Base-by-base conservation (phyloP, 2,329 filamentous ascomycete species). In the Trichoderma harzianum region DNA sequence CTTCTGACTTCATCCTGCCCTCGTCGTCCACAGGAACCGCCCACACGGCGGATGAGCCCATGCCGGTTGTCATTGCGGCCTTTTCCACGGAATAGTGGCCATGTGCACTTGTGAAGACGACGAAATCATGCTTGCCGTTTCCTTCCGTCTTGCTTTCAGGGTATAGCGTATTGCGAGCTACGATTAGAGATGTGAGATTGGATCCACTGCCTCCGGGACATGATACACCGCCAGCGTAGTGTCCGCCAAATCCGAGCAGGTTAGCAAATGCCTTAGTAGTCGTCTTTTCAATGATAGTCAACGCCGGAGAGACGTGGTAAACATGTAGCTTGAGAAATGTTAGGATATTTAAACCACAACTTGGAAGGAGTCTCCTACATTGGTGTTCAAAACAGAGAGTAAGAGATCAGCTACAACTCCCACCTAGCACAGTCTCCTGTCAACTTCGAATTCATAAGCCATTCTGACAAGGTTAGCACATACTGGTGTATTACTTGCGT, bases 81-180 rank as follows among this genome's bases (percentile, higher is more conserved):
- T 98, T 98, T 78, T 97, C 94, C 30, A 98, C 89, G 6, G 91
- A 95, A 84, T 98, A 99, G 85, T 98, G 96, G 0, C 95, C 95
- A 80, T 98, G 94, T 1, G 87, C 90, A 75, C 91, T 93, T 3
- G 95, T 98, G 83, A 98, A 98, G 69, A 98, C 83, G 24, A 94
- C 91, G 77, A 98, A 95, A 24, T 87, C 85, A 73, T 85, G 82
- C 5, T 79, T 78, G 1, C 85, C 87, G 78, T 94, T 94, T 18
- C 96, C 96, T 1, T 87, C 80, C 0, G 83, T 84, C 81, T 97
- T 97, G 66, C 91, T 94, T 11, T 89, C 85, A 0, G 95, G 95
- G 79, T 90, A 97, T 3, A 98, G 86, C 0, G 88, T 92, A 84
- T 97, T 98, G 72, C 95, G 90, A 5, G 96, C 95, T 74, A 97